Evolutionary conservation across 768 basidiomycete genomes (phyloP).

Genomic region (Auricularia auricula-judae): DNA sequence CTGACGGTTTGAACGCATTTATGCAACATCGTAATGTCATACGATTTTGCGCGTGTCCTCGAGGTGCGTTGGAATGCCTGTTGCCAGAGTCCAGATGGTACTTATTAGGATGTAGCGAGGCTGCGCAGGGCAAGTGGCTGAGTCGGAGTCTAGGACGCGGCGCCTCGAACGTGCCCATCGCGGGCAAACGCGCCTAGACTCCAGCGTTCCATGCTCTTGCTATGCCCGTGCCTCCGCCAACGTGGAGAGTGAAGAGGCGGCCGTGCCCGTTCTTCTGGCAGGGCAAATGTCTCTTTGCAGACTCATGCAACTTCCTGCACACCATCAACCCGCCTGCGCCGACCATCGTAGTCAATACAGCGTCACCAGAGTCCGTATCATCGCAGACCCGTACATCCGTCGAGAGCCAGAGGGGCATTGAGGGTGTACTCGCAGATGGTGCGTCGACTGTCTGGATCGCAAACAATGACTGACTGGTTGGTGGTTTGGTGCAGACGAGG

Average conservation of each 20-base stretch:
- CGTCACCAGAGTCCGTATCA: neutral
- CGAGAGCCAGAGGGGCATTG: neutral
- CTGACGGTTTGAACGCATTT: too few relatives aligned
- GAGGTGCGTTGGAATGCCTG: too few relatives aligned
- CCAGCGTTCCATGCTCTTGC: too few relatives aligned
- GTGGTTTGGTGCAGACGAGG: neutral
- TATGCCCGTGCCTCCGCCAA: neutral
- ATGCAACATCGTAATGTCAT: too few relatives aligned
- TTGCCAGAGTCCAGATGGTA: too few relatives aligned
- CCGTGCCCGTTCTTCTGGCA: constrained; percentile 4
- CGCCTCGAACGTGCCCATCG: neutral
- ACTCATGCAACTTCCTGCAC: constrained; percentile 7
- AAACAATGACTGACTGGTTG: neutral
- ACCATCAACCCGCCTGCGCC: neutral
- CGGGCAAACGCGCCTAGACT: neutral
- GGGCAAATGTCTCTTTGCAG: constrained; percentile 1
- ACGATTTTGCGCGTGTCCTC: too few relatives aligned
- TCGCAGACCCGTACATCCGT: neutral
- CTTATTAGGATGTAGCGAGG: neutral
- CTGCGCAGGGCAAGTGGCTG: neutral
- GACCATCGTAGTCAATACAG: neutral
- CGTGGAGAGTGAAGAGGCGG: neutral
- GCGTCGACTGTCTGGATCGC: neutral
- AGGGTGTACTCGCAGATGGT: neutral
- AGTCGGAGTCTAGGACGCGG: neutral